Evolutionary conservation across 2,329 filamentous ascomycete genomes (phyloP).

Genomic region (Cladophialophora yegresii): DNA sequence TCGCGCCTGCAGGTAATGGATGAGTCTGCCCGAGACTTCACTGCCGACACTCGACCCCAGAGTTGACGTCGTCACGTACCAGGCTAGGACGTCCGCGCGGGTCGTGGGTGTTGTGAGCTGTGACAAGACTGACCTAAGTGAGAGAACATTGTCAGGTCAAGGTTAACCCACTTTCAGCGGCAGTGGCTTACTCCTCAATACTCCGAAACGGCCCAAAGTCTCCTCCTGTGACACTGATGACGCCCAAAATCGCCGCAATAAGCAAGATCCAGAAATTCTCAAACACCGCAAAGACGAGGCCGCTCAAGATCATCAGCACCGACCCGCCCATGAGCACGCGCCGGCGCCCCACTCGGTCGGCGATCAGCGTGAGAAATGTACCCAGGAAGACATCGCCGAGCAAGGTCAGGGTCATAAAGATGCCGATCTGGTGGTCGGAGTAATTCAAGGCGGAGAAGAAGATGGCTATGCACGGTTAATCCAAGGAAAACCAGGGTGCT

Average conservation of each 20-base stretch:
- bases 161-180: no score
- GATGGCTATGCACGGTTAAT: constrained; percentile 49
- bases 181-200: constrained; percentile 56
- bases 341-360: constrained; percentile 60
- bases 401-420: constrained; percentile 68
- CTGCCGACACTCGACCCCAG: constrained; percentile 59
- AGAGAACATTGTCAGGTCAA: not conserved
- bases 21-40: constrained; percentile 55
- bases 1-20: constrained; percentile 50
- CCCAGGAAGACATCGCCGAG: constrained; percentile 62
- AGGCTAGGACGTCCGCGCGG: constrained; percentile 35
- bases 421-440: constrained; percentile 56
- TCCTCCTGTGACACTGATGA: constrained; percentile 63
- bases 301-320: constrained; percentile 58
- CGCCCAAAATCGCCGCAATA: constrained; percentile 59
- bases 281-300: constrained; percentile 56
- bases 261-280: constrained; percentile 62
- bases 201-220: constrained; percentile 66
- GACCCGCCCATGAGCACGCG: constrained; percentile 59
- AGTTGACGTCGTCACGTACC: constrained; percentile 55
- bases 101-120: constrained; percentile 37
- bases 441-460: constrained; percentile 57
- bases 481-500: not conserved
- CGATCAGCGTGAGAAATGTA: constrained; percentile 60
- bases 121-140: constrained; percentile 43